Evolutionary conservation across 1,284 basidiomycete genomes (phyloP), one percentile per base, ranked within the genome.

Genomic region (Heterobasidion occidentale): DNA sequence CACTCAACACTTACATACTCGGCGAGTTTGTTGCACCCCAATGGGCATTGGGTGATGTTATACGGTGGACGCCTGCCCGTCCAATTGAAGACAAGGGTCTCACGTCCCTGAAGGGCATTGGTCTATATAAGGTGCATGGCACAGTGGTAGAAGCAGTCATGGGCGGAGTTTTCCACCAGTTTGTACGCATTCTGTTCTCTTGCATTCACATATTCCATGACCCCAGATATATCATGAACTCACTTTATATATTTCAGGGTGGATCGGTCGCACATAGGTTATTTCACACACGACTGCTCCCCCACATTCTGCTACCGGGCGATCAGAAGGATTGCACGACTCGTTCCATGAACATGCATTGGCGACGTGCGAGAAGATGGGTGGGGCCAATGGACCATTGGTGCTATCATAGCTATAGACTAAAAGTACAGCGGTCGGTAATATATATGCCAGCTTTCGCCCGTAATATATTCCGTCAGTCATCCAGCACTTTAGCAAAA

Each of bases 101-200:
- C 42, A 67, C 68, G 53, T 57, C 62, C 34, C 64, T 79, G 54
- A 70, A 70, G 59, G 76, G 76, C 53, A 77, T 84, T 1, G 89
- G 89, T 2, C 65, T 90, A 59, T 87, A 86, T 65, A 91, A 90
- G 65, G 81, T 91, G 33, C 80, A 86, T 64, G 89, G 90, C 7
- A 83, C 87, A 54, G 77, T 83, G 0, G 86, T 91, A 2, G 80
- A 86, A 61, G 88, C 86, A 1, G 74, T 90, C n/a, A 68, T 90
- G 36, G 89, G 89, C 33, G 88, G 84, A 2, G 77, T 90, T 11
- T 90, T 82, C 64, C 81, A 86, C 63, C 87, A 92, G 73, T 88
- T 84, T 67, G 89, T 91, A 63, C 62, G 87, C 38, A n/a, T 6
- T 42, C n/a, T 42, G 4, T 42, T 8, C 4, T 8, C 27, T 6